Evolutionary conservation across 1,284 basidiomycete genomes (phyloP).

Genomic region (Leccinum variabile): DNA sequence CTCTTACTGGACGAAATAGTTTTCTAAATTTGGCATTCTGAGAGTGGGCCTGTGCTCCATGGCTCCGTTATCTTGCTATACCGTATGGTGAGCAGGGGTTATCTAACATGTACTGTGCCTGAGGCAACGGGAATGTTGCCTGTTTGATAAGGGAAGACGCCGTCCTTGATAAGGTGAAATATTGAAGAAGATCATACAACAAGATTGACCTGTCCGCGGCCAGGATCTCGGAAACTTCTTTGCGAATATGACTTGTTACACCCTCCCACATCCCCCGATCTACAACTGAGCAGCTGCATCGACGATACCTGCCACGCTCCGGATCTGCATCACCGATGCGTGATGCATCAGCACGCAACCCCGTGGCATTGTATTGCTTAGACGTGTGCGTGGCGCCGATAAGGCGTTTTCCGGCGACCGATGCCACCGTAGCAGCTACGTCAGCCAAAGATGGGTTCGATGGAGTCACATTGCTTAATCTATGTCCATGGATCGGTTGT

Average conservation of each 20-base stretch:
- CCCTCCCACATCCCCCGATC: slow-evolving; percentile 9
- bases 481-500: slow-evolving; percentile 8
- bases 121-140: not conserved
- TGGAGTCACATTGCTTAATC: not conserved
- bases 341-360: not conserved
- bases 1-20: not conserved
- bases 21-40: not conserved
- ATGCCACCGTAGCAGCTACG: slow-evolving; percentile 1
- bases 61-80: not conserved
- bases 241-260: not conserved
- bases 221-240: not conserved
- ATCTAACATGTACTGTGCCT: not conserved
- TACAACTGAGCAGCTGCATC: slow-evolving; percentile 5
- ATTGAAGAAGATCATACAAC: not conserved
- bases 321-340: slow-evolving; percentile 9
- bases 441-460: not conserved
- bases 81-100: not conserved
- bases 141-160: not conserved
- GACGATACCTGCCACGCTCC: not conserved
- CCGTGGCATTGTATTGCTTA: slow-evolving; percentile 1
- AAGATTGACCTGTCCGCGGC: not conserved
- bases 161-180: not conserved
- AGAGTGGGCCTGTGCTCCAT: not conserved
- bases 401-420: not conserved
- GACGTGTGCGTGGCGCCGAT: slow-evolving; percentile 4